Conservation (phyloP, 2,329 filamentous ascomycete species). For the Colletotrichum agaves region DNA sequence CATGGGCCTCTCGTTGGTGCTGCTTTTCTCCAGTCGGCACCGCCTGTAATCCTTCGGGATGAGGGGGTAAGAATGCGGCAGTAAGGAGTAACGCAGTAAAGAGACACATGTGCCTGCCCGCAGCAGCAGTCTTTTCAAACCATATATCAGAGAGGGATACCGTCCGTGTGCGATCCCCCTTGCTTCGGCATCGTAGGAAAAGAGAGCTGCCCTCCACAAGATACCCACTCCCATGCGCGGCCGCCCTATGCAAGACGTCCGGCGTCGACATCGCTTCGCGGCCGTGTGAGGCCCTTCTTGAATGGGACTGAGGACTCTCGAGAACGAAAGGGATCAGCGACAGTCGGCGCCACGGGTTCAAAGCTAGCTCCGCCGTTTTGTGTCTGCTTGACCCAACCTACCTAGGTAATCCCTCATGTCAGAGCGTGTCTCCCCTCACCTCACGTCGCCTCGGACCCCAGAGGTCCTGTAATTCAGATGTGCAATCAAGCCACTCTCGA, state of each 20-base stretch:
- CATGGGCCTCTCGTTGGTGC: neutral
- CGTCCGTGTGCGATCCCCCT: constrained; percentile 15
- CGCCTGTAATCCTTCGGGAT: constrained; percentile 21
- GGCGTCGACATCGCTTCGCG: constrained; percentile 2
- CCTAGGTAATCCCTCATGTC: neutral
- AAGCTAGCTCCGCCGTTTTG: constrained; percentile 10
- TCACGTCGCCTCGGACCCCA: constrained; percentile 5
- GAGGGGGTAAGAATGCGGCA: neutral
- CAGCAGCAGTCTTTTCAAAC: constrained; percentile 15
- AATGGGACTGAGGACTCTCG: no score
- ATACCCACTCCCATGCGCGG: constrained; percentile 1
- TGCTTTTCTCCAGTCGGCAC: constrained; percentile 5
- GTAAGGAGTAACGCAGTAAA: constrained; percentile 14
- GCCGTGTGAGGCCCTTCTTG: neutral
- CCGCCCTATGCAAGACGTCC: constrained; percentile 5
- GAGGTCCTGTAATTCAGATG: constrained; percentile 30
- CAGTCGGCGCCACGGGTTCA: constrained; percentile 19
- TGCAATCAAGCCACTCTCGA: constrained; percentile 27
- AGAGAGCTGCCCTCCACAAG: neutral
- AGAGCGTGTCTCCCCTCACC: neutral
- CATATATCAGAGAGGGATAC: constrained; percentile 7
- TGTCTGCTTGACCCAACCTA: neutral
- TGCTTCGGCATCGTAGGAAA: neutral
- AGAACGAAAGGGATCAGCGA: neutral
- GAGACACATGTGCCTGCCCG: constrained; percentile 13